Base-by-base conservation (phyloP, 1,284 basidiomycete species). In the Clitocybe nebularis region DNA sequence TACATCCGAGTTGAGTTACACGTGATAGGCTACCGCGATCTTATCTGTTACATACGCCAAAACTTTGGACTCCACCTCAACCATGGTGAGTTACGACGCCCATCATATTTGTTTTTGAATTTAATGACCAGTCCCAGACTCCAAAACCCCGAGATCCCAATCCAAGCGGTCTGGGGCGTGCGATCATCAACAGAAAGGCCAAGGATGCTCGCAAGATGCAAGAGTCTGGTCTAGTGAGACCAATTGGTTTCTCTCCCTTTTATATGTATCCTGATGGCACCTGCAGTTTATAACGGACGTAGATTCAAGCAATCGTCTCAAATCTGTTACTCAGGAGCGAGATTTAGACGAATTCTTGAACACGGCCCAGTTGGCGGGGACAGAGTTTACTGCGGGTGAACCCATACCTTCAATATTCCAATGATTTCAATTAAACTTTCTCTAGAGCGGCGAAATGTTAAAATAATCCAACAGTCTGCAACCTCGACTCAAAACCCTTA, bases 341-440 rank as follows among this genome's bases (percentile, higher is more conserved):
- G 93, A 97, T 68, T 72, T 99, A 20, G 95, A 98, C 55, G 93
- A 95, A 63, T 99, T 99, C 63, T 68, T 99, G 47, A 95, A 84
- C 60, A 97, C 93, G 13, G 96, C 96, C 3, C 88, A 92, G 51
- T 71, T 99, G 39, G 96, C 96, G 14, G 95, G 90, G 41, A 87
- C 86, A 10, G 92, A 99, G 57, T 99, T 99, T 59, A 93, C 93
- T n/a, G 96, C 93, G 25, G 93, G 93, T 93, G 49, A 39, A 78
- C 40, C 11, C n/a, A 43, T 50, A 33, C 25, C 45, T 49, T 19
- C 44, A 20, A 36, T 28, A 47, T 42, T 43, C 19, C 14, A 19
- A 17, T 36, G 2, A 16, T 26, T 13, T 35, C 16, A 5, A 17
- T 7, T 33, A 19, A 11, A 32, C 3, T n/a, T 17, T 8, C 16